phyloP scores from a whole-genome alignment of 768 basidiomycete species.

The Asterophora lycoperdoides region DNA sequence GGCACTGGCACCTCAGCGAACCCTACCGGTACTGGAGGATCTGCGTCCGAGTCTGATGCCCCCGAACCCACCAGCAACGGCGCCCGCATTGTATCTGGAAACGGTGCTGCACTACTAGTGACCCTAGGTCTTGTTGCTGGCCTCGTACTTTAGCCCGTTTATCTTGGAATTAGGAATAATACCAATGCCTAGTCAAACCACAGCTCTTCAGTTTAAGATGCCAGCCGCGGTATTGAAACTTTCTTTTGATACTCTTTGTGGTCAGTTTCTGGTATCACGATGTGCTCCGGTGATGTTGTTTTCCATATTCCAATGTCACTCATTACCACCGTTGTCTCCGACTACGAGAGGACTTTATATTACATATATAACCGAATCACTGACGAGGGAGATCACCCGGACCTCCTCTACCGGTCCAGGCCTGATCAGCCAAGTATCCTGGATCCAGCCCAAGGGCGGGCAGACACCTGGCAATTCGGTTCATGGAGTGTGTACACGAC shows the following conservation, averaged over 20 bases:
- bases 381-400: constrained; percentile 20
- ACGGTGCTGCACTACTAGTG: constrained; percentile 15
- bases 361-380: constrained; percentile 37
- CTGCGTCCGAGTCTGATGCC: constrained; percentile 5
- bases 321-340: constrained; percentile 17
- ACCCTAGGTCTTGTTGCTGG: constrained; percentile 17
- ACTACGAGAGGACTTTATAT: constrained; percentile 26
- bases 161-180: constrained; percentile 3
- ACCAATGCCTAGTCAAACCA: constrained; percentile 11
- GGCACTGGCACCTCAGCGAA: not conserved
- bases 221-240: too few relatives aligned
- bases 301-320: too few relatives aligned
- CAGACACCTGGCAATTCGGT: constrained; percentile 33
- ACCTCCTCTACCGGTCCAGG: constrained; percentile 34
- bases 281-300: too few relatives aligned
- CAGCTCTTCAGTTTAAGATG: too few relatives aligned
- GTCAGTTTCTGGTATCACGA: too few relatives aligned
- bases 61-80: constrained; percentile 7
- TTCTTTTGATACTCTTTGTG: too few relatives aligned
- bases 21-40: constrained; percentile 8
- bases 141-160: constrained; percentile 16
- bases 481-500: constrained; percentile 33
- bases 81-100: constrained; percentile 12
- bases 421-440: constrained; percentile 23
- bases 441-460: constrained; percentile 26